These are phyloP conservation scores for Xylariaceae sp. DNA, from an alignment of 2,329 filamentous ascomycete genomes.

Conservation along the genomic window DNA sequence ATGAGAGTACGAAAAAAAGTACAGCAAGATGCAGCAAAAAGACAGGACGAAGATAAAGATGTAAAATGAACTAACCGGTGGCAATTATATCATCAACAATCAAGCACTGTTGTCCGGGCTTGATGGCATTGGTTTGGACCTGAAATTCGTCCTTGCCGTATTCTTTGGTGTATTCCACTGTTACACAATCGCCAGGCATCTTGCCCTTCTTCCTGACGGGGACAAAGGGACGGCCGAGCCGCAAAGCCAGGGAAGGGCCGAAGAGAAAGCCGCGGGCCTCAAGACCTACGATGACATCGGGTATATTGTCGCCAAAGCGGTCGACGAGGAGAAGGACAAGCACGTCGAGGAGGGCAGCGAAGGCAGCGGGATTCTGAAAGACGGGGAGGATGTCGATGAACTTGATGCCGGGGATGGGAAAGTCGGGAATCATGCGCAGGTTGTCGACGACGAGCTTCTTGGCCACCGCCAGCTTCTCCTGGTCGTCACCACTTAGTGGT, in stretches of 20 bases:
- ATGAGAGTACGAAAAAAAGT: neutral
- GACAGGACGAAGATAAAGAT: conserved; percentile 8
- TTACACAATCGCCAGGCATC: conserved; percentile 84
- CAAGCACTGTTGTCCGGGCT: conserved; percentile 82
- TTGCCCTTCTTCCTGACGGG: conserved; percentile 95
- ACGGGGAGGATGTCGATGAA: conserved; percentile 98
- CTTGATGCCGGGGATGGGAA: conserved; percentile 85
- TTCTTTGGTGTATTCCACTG: conserved; percentile 88
- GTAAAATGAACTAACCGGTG: conserved; percentile 65
- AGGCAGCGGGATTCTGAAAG: conserved; percentile 74
- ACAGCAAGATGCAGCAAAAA: neutral
- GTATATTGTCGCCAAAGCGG: conserved; percentile 59
- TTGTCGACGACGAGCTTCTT: conserved; percentile 58
- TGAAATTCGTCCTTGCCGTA: conserved; percentile 95
- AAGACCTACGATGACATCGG: conserved; percentile 89
- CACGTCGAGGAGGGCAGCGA: conserved; percentile 75
- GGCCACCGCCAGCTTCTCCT: conserved; percentile 28
- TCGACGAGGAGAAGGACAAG: conserved; percentile 79
- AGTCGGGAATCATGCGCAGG: conserved; percentile 86
- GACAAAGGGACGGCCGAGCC: conserved; percentile 81
- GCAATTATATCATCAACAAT: conserved; percentile 98
- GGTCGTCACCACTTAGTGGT: conserved; percentile 43
- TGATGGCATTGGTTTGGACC: conserved; percentile 85
- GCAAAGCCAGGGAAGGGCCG: conserved; percentile 82
- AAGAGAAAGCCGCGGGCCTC: conserved; percentile 96